Base-by-base conservation (phyloP, 2,329 filamentous ascomycete species). In the Fusarium coffeatum region DNA sequence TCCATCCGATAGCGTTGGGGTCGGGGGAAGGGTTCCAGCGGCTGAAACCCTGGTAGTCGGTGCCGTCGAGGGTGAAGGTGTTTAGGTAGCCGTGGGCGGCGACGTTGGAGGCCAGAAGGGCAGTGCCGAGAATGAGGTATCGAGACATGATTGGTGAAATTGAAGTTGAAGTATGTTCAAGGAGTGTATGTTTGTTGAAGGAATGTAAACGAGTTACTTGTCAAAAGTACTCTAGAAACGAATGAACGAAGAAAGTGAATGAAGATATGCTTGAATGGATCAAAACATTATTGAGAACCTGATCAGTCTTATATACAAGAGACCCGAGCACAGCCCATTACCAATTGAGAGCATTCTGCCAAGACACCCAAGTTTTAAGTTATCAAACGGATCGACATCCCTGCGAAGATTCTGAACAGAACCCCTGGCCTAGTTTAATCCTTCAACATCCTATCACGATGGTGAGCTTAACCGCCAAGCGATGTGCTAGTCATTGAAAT, bases 1-100 rank as follows among this genome's bases (percentile, higher is more conserved):
- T 76, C 82, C 82, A 84, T 45, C 81, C 82, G 50, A 76, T 75
- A 49, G 71, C 71, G 6, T 72, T 54, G 16, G 81, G 79, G 9
- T 78, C 78, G 27, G 73, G 71, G n/a, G 72, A 56, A 32, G 73
- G 67, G 72, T 82, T 75, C 68, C 71, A 73, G n/a, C 64, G 54
- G 42, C 28, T 54, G 58, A 71, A 76, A 5, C 83, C 79, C 42
- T 79, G 67, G 77, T 78, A 55, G 61, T 74, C 81, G 74, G 81
- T 47, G 72, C 82, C 71, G 25, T 74, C 71, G 6, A 76, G 54
- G 18, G 69, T 72, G 37, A 74, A 64, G 2, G 65, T 68, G n/a
- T 71, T 63, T 1, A 76, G 46, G 51, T 75, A 75, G 46, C 73
- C 73, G 30, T 75, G 73, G 8, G 64, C 74, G n/a, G 66, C 57